Evolutionary conservation across 2,329 filamentous ascomycete species (phyloP), one percentile per base, ranked within the genome.

Genomic region (Chalara sp.): DNA sequence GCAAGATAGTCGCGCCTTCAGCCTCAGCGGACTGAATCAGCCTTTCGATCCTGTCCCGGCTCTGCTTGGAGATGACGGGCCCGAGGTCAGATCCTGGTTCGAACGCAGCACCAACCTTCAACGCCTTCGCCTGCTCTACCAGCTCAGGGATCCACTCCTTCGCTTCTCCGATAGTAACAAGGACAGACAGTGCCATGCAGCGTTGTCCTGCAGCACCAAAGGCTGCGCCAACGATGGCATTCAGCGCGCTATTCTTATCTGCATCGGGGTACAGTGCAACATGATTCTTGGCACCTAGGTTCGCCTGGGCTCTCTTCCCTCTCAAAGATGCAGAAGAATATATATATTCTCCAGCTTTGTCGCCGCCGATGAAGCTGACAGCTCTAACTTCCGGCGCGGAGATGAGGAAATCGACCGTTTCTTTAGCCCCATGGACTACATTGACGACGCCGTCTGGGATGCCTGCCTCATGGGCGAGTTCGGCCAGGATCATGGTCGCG

Each of bases 281-380:
- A 68, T 93, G 88, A 76, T 93, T 93, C 80, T 93, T 93, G 59
- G 88, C 88, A 39, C 88, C 89, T 55, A 93, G 72, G 71, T 93
- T 93, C 67, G 88, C 88, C 72, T 93, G 89, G 32, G 91, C 87
- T 63, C 88, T 85, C 79, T 93, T 93, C 64, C 89, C 88, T 63
- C 92, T 89, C 64, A 86, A 87, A 1, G 86, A 89, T 33, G 82
- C 88, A 50, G 87, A 81, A 50, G 75, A 70, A 70, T 83, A 93
- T 68, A 93, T 93, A 74, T 93, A 93, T 72, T 92, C 87, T 63
- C 88, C 88, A 6, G 88, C 89, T 76, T 88, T 87, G 76, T 93
- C 93, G 70, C 85, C 83, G 56, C 88, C 88, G 37, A 93, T 88
- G 63, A 93, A 93, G 70, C 82, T 87, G 64, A 93, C 80, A 51